Evolutionary conservation across 2,329 filamentous ascomycete genomes (phyloP).

Genomic region (Botryotinia narcissicola): DNA sequence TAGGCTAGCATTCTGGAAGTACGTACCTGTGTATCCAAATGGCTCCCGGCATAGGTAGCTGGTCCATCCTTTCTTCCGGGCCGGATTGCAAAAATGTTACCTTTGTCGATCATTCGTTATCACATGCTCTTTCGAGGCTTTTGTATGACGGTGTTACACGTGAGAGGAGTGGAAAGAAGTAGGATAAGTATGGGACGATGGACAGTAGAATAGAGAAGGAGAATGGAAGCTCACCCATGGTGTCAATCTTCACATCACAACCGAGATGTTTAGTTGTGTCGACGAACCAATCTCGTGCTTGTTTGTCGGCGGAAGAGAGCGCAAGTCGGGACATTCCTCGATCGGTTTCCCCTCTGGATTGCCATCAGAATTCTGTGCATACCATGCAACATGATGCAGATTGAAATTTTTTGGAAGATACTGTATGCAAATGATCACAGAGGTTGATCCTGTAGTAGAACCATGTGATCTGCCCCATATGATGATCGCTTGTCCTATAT

Average conservation of each 20-base stretch:
- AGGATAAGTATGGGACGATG: too few species aligned
- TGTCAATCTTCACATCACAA: conserved; percentile 8
- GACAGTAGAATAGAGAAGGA: neutral
- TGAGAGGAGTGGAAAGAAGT: too few species aligned
- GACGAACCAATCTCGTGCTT: conserved; percentile 42
- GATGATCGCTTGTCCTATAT: neutral
- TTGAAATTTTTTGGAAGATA: neutral
- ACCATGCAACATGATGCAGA: neutral
- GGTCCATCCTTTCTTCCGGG: conserved; percentile 58
- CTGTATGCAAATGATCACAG: neutral
- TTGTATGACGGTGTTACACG: too few species aligned
- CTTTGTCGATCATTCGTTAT: conserved; percentile 16
- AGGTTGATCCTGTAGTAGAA: neutral
- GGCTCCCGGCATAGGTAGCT: conserved; percentile 68
- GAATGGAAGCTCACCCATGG: neutral
- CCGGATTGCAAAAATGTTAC: conserved; percentile 72
- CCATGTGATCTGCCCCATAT: neutral
- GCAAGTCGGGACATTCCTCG: conserved; percentile 76
- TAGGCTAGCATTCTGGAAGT: neutral
- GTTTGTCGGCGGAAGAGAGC: conserved; percentile 68
- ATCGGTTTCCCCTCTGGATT: conserved; percentile 52
- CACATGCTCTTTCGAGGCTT: too few species aligned
- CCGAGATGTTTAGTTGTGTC: neutral
- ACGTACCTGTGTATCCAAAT: conserved; percentile 58
- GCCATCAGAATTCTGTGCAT: conserved; percentile 16